Conservation (phyloP, 2,329 filamentous ascomycete genomes). For the Colletotrichum brevisporum region DNA sequence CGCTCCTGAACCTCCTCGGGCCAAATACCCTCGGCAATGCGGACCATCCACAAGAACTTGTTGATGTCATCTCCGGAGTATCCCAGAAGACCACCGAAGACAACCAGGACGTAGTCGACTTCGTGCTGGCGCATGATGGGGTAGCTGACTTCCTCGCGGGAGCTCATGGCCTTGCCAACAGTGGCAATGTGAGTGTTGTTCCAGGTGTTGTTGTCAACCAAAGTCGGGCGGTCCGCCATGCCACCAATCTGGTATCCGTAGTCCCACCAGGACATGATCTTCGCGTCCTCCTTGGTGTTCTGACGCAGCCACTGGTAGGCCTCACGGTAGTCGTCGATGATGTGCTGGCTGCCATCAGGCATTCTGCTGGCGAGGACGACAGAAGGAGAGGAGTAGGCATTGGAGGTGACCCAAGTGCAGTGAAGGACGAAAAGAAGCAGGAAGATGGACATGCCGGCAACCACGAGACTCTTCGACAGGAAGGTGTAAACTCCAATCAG, state of each 20-base stretch:
- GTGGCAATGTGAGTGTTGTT: slow-evolving; percentile 99
- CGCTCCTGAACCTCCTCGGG: slow-evolving; percentile 99
- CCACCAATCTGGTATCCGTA: slow-evolving; percentile 99
- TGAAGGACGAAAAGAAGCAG: slow-evolving; percentile 95
- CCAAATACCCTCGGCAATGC: slow-evolving; percentile 99
- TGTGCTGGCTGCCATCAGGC: slow-evolving; percentile 96
- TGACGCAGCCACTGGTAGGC: slow-evolving; percentile 99
- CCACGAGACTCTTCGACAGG: slow-evolving; percentile 84
- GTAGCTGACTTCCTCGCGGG: slow-evolving; percentile 96
- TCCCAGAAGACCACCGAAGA: slow-evolving; percentile 94
- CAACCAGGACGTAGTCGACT: slow-evolving; percentile 97
- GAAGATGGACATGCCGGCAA: slow-evolving; percentile 81
- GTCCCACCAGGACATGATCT: slow-evolving; percentile 99
- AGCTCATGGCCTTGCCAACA: slow-evolving; percentile 99
- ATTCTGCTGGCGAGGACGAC: slow-evolving; percentile 93
- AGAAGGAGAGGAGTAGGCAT: slow-evolving; percentile 97
- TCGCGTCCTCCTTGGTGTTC: slow-evolving; percentile 94
- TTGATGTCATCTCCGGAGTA: slow-evolving; percentile 99
- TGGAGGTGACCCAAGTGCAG: slow-evolving; percentile 99
- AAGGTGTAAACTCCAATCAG: slow-evolving; percentile 86
- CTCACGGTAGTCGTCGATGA: slow-evolving; percentile 99
- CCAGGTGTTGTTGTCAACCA: slow-evolving; percentile 99
- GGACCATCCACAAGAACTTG: slow-evolving; percentile 99
- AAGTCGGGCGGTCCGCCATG: slow-evolving; percentile 96
- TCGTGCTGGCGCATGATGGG: slow-evolving; percentile 98